Percentiles rank a stretch among this genome's conserved stretches.
Conservation (phyloP, 75 land plant species). For the Pinus tabuliformis region DNA sequence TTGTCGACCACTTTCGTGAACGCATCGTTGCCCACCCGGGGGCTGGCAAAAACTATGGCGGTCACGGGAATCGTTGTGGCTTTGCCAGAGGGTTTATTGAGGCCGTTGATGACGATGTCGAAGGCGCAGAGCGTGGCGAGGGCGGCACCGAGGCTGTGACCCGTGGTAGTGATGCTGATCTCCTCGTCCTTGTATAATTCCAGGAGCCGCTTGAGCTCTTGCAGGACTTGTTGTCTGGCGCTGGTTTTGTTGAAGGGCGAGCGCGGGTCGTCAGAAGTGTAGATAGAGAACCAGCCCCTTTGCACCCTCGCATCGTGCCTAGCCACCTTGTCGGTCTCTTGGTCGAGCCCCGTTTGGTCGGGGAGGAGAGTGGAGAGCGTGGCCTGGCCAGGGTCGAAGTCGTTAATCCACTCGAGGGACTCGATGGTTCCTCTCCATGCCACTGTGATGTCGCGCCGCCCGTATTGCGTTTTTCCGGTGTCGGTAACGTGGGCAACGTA, state of each 20-base stretch:
- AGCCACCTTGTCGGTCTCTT: background rate
- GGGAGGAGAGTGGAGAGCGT: constrained; percentile 10
- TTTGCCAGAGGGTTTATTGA: background rate
- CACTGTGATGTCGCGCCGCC: constrained; percentile 75
- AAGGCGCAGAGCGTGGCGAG: constrained; percentile 25
- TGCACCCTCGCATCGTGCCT: constrained; percentile 14
- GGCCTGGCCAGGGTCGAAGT: constrained; percentile 47
- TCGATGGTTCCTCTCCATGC: constrained; percentile 69
- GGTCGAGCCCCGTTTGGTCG: background rate
- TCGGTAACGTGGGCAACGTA: constrained; percentile 74
- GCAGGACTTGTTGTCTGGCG: constrained; percentile 22
- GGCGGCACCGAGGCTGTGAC: constrained; percentile 67
- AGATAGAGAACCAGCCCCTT: constrained; percentile 22
- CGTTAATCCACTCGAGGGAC: constrained; percentile 66
- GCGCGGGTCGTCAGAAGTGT: constrained; percentile 13
- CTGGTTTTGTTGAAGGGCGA: constrained; percentile 17
- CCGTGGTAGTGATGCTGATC: constrained; percentile 68
- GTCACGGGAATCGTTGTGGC: constrained; percentile 12
- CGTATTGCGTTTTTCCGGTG: constrained; percentile 43
- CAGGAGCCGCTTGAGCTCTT: constrained; percentile 40
- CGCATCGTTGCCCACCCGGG: constrained; percentile 22
- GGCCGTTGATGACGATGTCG: constrained; percentile 23
- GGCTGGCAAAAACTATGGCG: constrained; percentile 22
- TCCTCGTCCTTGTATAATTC: constrained; percentile 63
- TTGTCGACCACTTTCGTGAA: constrained; percentile 21